Conservation (phyloP, 192 early-diverging fungal genomes). For the Bifiguratus adelaidae region DNA sequence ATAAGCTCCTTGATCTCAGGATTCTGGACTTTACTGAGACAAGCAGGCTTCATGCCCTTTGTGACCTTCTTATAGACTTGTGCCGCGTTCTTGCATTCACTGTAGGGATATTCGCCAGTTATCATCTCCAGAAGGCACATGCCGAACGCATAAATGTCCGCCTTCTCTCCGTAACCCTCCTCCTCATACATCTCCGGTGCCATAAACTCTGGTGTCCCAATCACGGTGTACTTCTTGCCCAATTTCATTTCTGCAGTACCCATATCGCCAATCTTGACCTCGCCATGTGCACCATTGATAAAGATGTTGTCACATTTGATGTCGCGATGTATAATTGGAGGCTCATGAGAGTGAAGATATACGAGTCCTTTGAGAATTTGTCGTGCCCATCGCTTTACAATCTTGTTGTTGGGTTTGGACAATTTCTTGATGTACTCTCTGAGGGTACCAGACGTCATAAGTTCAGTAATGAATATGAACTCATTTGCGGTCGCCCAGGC, state of each 20-base stretch:
- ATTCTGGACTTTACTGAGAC: conserved; percentile 44
- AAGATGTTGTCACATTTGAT: conserved; percentile 82
- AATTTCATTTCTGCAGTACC: conserved; percentile 69
- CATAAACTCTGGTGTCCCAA: conserved; percentile 78
- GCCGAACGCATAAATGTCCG: conserved; percentile 76
- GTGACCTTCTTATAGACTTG: conserved; percentile 70
- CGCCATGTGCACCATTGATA: conserved; percentile 73
- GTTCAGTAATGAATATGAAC: conserved; percentile 53
- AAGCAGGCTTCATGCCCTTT: conserved; percentile 68
- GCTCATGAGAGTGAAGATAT: conserved; percentile 65
- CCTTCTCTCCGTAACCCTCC: conserved; percentile 68
- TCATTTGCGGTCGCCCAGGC: conserved; percentile 29
- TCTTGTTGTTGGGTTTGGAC: conserved; percentile 53
- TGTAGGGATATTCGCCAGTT: conserved; percentile 72
- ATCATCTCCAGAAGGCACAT: conserved; percentile 77
- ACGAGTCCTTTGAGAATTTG: conserved; percentile 68
- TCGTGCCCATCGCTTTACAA: conserved; percentile 65
- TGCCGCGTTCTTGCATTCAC: conserved; percentile 69
- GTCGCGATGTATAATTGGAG: conserved; percentile 73
- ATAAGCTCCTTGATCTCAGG: conserved; percentile 55
- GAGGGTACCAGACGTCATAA: conserved; percentile 61
- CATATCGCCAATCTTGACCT: conserved; percentile 77
- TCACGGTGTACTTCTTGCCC: conserved; percentile 63
- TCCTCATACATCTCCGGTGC: conserved; percentile 81
- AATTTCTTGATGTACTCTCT: conserved; percentile 58